These are phyloP conservation scores for Microascus cirrosus DNA, from an alignment of 2,329 filamentous ascomycete species.

Conservation along the genomic window DNA sequence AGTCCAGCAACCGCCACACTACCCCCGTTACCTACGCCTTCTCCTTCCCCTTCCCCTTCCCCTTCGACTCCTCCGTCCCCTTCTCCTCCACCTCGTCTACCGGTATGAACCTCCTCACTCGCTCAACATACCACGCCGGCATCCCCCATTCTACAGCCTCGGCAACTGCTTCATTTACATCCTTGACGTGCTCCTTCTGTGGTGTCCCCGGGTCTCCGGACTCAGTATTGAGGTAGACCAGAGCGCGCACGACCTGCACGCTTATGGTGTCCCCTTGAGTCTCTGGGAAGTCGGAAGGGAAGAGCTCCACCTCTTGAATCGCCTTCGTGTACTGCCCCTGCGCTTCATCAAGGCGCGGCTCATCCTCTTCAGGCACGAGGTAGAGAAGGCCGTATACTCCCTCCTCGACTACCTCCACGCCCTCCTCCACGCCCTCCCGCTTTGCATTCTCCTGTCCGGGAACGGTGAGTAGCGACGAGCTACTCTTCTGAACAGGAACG, in stretches of 20 bases:
- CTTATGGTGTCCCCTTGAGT: constrained; percentile 6
- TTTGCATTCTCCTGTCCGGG: not conserved
- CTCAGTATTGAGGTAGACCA: constrained; percentile 50
- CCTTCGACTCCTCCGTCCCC: not conserved
- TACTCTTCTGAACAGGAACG: constrained; percentile 20
- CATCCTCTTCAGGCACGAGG: constrained; percentile 35
- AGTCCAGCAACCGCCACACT: no score
- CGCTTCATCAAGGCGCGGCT: constrained; percentile 37
- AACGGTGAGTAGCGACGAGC: not conserved
- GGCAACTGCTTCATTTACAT: constrained; percentile 52
- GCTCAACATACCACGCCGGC: constrained; percentile 40
- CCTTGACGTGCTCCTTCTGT: constrained; percentile 44
- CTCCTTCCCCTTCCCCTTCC: no score
- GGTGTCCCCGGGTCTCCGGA: constrained; percentile 20
- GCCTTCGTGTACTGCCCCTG: constrained; percentile 56
- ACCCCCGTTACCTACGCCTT: no score
- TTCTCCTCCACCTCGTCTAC: not conserved
- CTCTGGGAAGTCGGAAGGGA: constrained; percentile 1
- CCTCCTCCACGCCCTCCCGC: not conserved
- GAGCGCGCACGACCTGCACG: constrained; percentile 18
- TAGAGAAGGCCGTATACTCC: constrained; percentile 50
- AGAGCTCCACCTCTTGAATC: constrained; percentile 13
- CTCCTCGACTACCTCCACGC: constrained; percentile 9
- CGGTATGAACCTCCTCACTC: constrained; percentile 30
- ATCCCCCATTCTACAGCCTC: constrained; percentile 48